Evolutionary conservation across 176 grass and related monocot species (phyloP), one percentile per base, ranked within the genome.

Genomic region (Panicum miliaceum): DNA sequence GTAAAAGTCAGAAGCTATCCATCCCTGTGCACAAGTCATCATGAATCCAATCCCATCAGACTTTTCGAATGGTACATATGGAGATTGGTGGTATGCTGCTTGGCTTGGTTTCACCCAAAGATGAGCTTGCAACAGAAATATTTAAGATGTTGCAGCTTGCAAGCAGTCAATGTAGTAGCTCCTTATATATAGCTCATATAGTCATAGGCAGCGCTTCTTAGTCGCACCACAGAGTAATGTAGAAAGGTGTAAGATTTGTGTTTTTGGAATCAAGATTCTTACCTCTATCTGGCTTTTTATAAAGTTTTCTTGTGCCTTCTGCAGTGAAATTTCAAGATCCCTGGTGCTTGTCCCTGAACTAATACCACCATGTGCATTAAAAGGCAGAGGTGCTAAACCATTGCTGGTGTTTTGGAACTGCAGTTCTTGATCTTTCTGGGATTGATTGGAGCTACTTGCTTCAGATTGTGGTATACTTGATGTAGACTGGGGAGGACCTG

Each of bases 221-320:
- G 40, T 69, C n/a, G 12, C 23, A 68, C 11, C 71, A 45, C 38
- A 47, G 47, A 57, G 36, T 48, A 82, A 72, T 57, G 41, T 58
- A 60, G 9, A 11, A 47, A 63, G 16, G 40, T 51, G 64, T 67
- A 73, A 78, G 37, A 12, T 47, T 20, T 35, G 23, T 25, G 5
- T 46, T 64, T 64, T 46, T 22, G 8, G 36, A 90, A 89, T 43
- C 9, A 54, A 74, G 29, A 86, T 12, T 29, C 23, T 86, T 86
- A 90, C 89, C 89, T 90, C 89, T 79, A 90, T 90, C 80, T 90
- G 89, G 50, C 75, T 80, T 74, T 70, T 83, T 78, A 90, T 87
- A 60, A 81, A 43, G 37, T 90, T 90, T 73, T 83, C 89, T 1
- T 87, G 72, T 79, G 84, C 84, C 84, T 84, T 87, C 16, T 87